A percentile compares a stretch with the other conserved stretches of the same genome.
Evolutionary conservation across 73 alveolate species (phyloP).

Genomic region (Paramecium primaurelia): DNA sequence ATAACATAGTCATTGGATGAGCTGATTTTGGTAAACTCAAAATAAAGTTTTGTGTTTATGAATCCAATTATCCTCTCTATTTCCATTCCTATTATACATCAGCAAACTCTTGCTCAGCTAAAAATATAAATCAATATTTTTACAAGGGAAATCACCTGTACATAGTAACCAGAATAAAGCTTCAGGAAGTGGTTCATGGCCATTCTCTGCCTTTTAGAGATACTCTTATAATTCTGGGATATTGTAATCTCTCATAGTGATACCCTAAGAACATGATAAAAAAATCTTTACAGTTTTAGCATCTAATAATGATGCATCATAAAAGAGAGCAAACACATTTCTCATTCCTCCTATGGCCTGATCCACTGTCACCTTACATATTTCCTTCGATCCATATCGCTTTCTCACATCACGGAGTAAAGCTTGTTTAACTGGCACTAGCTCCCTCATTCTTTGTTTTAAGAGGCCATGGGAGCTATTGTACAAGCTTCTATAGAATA

Average conservation of each 20-base stretch:
- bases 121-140: neutral
- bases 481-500: neutral
- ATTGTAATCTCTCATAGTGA: conserved; percentile 78
- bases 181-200: conserved; percentile 84
- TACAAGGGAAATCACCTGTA: conserved; percentile 86
- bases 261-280: conserved; percentile 65
- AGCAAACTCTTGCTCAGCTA: conserved; percentile 62
- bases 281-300: conserved; percentile 54
- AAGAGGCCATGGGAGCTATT: neutral
- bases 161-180: conserved; percentile 79
- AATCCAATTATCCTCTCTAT: conserved; percentile 67
- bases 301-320: conserved; percentile 86
- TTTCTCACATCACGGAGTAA: conserved; percentile 47
- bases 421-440: conserved; percentile 50
- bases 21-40: conserved; percentile 66
- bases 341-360: conserved; percentile 93
- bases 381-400: conserved; percentile 50
- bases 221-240: conserved; percentile 71
- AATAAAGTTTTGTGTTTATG: conserved; percentile 59
- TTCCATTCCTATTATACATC: conserved; percentile 66
- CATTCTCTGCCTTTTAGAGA: conserved; percentile 73
- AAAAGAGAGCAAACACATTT: conserved; percentile 81
- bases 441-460: conserved; percentile 19
- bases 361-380: conserved; percentile 68
- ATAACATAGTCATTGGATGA: conserved; percentile 88